Evolutionary conservation across 768 basidiomycete species (phyloP), one percentile per base, ranked within the genome.

Genomic region (Dioszegia crocea): DNA sequence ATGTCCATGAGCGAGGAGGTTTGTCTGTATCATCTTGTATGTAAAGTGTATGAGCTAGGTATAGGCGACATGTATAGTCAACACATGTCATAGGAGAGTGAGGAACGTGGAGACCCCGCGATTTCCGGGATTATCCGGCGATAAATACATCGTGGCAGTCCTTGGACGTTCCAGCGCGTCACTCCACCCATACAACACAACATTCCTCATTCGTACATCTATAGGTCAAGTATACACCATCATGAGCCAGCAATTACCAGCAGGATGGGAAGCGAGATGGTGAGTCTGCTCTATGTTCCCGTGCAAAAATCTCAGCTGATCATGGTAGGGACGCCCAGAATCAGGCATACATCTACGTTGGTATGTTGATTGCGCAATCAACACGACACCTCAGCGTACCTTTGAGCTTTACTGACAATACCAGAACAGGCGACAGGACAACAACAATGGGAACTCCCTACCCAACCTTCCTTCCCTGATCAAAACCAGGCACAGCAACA

Each of bases 231-330:
- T 16, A 10, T 17, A 43, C 27, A 6, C 38, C 3, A 19, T 4
- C 26, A 59, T 59, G 57, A 51, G 57, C 48, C 30, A 46, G 16
- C 57, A 50, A 21, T 79, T 96, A 36, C 93, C 93, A 60, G 87
- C 87, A 63, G 93, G 92, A 40, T 96, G 93, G 93, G 81, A 83
- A 63, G 88, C 90, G 74, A 87, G 93, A 82, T 96, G 93, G 93
- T 90, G 74, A 65, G 81, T 77, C 27, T 0, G 4, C 17, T 16
- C 17, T 11, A 27, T n/a, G 17, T 19, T 17, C 51, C 17, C 0
- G 3, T 29, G 46, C 31, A 5, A 4, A 41, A 39, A 4, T 12
- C 24, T n/a, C 9, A 61, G 50, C 43, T 64, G 51, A 54, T 60
- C 39, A 60, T 41, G 4, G 33, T 73, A 92, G 91, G 91, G 89